phyloP scores from a whole-genome alignment of 2,329 filamentous ascomycete genomes.

The Cadophora malorum region DNA sequence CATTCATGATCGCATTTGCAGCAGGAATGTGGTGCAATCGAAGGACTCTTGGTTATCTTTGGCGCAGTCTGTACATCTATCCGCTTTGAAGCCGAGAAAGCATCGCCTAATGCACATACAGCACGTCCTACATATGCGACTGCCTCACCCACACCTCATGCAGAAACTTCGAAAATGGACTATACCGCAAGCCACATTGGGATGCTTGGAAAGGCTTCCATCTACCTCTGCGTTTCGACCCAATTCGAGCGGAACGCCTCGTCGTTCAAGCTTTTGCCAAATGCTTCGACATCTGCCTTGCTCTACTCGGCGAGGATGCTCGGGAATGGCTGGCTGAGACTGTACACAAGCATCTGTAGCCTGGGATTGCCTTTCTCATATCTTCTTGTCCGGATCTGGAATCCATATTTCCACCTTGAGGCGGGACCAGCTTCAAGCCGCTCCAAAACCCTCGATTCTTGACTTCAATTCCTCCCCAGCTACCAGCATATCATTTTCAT shows the following conservation, averaged over 20 bases:
- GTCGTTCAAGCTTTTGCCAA: slow-evolving; percentile 10
- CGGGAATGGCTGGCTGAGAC: not conserved
- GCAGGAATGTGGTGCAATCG: not conserved
- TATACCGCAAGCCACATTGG: not conserved
- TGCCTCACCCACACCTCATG: slow-evolving; percentile 13
- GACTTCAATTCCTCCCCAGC: not conserved
- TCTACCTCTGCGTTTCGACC: not conserved
- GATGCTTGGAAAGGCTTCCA: not conserved
- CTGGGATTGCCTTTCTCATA: not conserved
- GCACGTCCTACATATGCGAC: slow-evolving; percentile 6
- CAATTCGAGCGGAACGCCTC: not conserved
- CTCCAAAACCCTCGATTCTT: not conserved
- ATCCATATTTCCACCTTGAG: not conserved
- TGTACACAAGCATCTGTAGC: not conserved
- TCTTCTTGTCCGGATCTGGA: not conserved
- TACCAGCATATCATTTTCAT: not conserved
- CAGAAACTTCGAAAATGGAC: not conserved
- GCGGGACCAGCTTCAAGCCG: not conserved
- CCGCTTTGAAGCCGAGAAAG: not conserved
- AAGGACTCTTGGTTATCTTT: not conserved
- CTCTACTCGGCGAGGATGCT: not conserved
- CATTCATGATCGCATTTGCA: not conserved
- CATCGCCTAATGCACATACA: not conserved
- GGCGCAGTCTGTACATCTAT: not conserved
- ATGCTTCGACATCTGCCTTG: not conserved